Base-by-base conservation (phyloP, 2,329 filamentous ascomycete genomes). In the Aspergillus sp. region DNA sequence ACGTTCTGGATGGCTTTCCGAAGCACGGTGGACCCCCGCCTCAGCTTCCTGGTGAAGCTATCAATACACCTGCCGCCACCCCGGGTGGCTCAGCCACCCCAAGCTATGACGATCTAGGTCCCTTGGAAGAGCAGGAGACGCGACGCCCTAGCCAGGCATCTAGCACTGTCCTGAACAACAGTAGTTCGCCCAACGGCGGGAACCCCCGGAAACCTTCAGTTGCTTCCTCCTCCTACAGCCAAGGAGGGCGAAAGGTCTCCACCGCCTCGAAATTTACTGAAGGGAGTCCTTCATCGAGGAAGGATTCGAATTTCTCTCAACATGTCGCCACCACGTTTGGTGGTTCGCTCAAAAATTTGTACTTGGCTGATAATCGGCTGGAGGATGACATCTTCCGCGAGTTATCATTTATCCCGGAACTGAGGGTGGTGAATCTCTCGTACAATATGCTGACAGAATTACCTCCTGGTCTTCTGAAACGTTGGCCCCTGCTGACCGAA, bases 371-470 rank as follows among this genome's bases (percentile, higher is more conserved):
- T 74, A 99, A 99, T 74, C 88, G 93, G 63, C 85, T 99, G 25
- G 91, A 95, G 59, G 95, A 98, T 70, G 94, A 98, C 69, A 91
- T 97, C 0, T 98, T 98, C 73, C 93, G 97, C 66, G 91, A 98
- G 75, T 84, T 99, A 49, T 91, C 88, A 0, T 82, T 94, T 3
- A 84, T 98, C 4, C 84, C 88, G 2, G 95, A 98, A 76, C 80
- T 99, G 55, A 89, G 94, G 23, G 86, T 96, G 25, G 85, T 99
- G 61, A 99, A 99, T 69, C 79, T 99, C 34, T 96, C 94, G 0
- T 98, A 97, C 80, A 99, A 99, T 69, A 90, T 93, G 65, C 85
- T 99, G 51, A 93, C 91, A 63, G 95, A 99, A 69, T 90, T 99
- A 77, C 95, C 95, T 3, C 89, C 93, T 64, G 86, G 93, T 59